Base-by-base conservation (phyloP, 306 rosid species). In the Ochetophila trinervis region DNA sequence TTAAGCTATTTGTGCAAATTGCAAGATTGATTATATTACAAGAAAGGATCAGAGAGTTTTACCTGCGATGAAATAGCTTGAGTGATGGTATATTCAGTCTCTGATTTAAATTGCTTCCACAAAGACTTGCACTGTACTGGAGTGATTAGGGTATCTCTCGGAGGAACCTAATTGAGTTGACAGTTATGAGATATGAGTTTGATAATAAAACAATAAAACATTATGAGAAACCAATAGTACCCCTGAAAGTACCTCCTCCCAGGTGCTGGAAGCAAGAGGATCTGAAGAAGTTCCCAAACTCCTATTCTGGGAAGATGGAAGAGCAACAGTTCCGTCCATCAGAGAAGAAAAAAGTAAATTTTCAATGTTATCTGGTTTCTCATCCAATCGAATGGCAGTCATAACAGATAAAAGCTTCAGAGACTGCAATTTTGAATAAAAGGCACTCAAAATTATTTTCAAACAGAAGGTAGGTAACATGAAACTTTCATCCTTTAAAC, bases 41-140 rank as follows among this genome's bases (percentile, higher is more conserved):
- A 62, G 51, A 45, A 66, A 52, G 19, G 1, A 20, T 3, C 16
- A 2, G 58, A 34, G n/a, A 32, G 21, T 27, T 20, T 35, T 72
- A 84, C 98, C 89, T 89, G 98, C 60, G 95, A 96, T 0, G 95
- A 67, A 80, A 92, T 79, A 65, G 98, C 98, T 71, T 89, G 98
- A 21, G 95, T 64, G 67, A 92, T 78, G 44, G 78, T 65, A 73
- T 87, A 89, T 79, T 87, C 95, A 0, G 95, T 92, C 76, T 87
- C 98, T 35, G 84, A 63, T 69, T 72, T 90, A 79, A 92, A 87
- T 67, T 84, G 96, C 76, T 95, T 84, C 98, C 98, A 92, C 84
- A 92, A 71, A 62, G 89, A 81, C 70, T 87, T 92, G 85, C 98
- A 89, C 53, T 82, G 96, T 57, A 84, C 89, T 20, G 98, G 98